Evolutionary conservation across 2,329 filamentous ascomycete species (phyloP).

Genomic region (Phoma sp.): DNA sequence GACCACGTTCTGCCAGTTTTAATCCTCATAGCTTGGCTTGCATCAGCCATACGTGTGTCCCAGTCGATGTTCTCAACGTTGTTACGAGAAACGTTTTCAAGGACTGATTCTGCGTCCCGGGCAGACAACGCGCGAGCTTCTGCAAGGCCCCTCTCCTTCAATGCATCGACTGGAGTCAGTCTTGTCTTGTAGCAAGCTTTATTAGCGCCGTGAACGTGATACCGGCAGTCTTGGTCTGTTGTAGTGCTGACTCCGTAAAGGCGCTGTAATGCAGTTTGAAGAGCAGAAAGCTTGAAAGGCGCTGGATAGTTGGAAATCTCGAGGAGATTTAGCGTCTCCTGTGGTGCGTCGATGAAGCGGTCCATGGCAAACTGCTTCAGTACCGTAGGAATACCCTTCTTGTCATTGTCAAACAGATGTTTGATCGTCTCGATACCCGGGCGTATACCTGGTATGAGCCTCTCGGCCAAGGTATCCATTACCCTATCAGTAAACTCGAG

Average conservation of each 20-base stretch:
- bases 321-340: not conserved
- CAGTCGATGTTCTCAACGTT: not conserved
- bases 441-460: not conserved
- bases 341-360: not conserved
- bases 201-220: not conserved
- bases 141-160: not conserved
- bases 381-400: not conserved
- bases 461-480: not conserved
- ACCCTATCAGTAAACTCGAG: not conserved
- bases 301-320: not conserved
- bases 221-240: not conserved
- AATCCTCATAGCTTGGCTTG: not conserved
- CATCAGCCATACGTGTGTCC: not conserved
- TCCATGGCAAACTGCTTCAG: not conserved
- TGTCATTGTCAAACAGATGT: not conserved
- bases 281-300: not conserved
- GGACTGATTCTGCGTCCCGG: not conserved
- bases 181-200: slow-evolving; percentile 4
- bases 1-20: not conserved
- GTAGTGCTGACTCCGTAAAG: not conserved
- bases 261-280: not conserved
- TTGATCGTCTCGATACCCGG: not conserved
- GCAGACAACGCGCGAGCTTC: not conserved
- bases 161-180: not conserved
- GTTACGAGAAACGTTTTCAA: not conserved